Base-by-base conservation (phyloP, 495 filamentous ascomycete genomes). In the Annulohypoxylon moriforme region DNA sequence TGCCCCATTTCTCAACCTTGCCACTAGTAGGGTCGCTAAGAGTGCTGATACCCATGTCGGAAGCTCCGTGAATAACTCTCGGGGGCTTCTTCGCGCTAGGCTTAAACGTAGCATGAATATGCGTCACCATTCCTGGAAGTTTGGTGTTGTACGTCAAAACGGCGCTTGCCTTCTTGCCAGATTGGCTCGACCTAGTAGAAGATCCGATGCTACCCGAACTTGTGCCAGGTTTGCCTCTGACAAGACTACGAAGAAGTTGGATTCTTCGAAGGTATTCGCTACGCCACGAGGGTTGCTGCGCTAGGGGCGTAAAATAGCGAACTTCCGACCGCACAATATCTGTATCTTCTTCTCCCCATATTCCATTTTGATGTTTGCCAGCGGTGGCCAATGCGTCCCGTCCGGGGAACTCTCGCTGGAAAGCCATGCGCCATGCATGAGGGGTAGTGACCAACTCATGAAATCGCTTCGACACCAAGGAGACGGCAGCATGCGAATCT, bases 221-320 rank as follows among this genome's bases (percentile, higher is more conserved):
- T 25, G 82, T 78, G 8, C 83, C 84, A 1, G 89, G 85, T 34
- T 97, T 81, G 38, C 94, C 94, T 58, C 93, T 87, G 33, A 83
- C 85, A 59, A 98, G 82, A 53, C 92, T 94, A 40, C 93, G 87
- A 42, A 98, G 83, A 64, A 97, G 84, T 47, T 91, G 88, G n/a
- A 93, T 98, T 24, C 94, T 86, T 29, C 96, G 78, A 42, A 97
- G 91, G 75, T 97, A 98, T 76, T 98, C 94, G 77, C 92, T 96
- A 31, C 94, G 88, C 94, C 94, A 98, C 1, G 94, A 94, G 18
- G 92, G 90, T 46, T 92, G 81, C 11, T 89, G 85, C 29, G 92
- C 94, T 40, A 98, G 84, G 57, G 93, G 86, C 7, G 93, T 87
- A 73, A 98, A 98, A 63, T 86, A 84, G 16, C 93, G 90, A 18